A percentile compares a stretch with the other conserved stretches of the same genome.
phyloP scores from a whole-genome alignment of 2,329 filamentous ascomycete species.

The Fulvia fulva region DNA sequence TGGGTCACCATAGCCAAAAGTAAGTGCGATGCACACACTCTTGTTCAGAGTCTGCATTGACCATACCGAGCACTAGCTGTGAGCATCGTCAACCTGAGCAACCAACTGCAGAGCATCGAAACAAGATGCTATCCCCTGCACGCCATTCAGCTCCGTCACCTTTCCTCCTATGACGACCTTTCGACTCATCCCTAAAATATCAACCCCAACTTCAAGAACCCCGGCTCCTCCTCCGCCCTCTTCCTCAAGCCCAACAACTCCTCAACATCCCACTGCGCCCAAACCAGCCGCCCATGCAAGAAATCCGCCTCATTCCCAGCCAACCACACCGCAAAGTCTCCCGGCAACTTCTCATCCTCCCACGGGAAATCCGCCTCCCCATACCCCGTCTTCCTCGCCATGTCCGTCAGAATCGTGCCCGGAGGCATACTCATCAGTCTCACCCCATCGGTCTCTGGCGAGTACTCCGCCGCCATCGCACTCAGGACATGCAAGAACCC shows the following conservation, averaged over 20 bases:
- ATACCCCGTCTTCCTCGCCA: conserved; percentile 1
- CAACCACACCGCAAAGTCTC: conserved; percentile 37
- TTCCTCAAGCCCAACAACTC: conserved; percentile 19
- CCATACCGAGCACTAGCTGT: too few relatives aligned
- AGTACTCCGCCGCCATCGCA: conserved; percentile 3
- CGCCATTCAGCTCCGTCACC: too few relatives aligned
- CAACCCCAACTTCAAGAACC: conserved; percentile 21
- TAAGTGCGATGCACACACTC: too few relatives aligned
- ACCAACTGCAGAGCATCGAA: too few relatives aligned
- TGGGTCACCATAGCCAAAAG: too few relatives aligned
- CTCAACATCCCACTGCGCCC: conserved; percentile 25
- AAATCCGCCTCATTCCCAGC: conserved; percentile 38
- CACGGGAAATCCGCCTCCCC: conserved; percentile 5
- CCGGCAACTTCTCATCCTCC: conserved; percentile 24
- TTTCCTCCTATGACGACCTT: too few relatives aligned
- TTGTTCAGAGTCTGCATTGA: too few relatives aligned
- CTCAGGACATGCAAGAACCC: conserved; percentile 10
- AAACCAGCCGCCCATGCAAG: conserved; percentile 35
- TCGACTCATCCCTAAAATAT: conserved; percentile 11
- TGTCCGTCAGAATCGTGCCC: conserved; percentile 7
- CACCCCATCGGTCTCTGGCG: neutral
- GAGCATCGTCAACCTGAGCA: too few relatives aligned
- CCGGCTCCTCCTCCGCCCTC: conserved; percentile 13
- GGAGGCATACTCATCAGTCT: conserved; percentile 15
- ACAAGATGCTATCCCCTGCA: neutral